Base-by-base conservation (phyloP, 1,284 basidiomycete genomes). In the Microbotryum intermedium region DNA sequence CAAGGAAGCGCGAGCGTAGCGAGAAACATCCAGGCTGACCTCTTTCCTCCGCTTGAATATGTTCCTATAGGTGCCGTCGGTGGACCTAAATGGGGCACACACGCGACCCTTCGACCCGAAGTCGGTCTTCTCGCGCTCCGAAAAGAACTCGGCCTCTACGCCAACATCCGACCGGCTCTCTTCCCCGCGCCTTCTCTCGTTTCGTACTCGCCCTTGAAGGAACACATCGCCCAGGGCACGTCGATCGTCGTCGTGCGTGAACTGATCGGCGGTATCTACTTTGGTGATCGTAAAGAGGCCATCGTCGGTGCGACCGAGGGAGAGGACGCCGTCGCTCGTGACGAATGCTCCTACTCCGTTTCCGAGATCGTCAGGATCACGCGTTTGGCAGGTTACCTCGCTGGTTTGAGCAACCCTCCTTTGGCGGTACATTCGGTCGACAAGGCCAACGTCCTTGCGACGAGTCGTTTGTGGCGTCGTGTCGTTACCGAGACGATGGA, bases 371-470 rank as follows among this genome's bases (percentile, higher is more conserved):
- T 95, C 76, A 83, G 95, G 55, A 98, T 98, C 72, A 94, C 94
- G 7, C 85, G 91, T 29, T 91, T 98, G 48, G 95, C 94, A 10
- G 92, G 89, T 43, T 87, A 91, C 76, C 88, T 98, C 67, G 93
- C 95, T 1, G 77, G 92, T 57, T 80, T 85, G 55, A 78, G 84
- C 18, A 81, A 87, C 73, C 95, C 95, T 4, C 91, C 94, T 21
- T 81, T 94, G 51, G 81, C 84, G 50, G 85, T 99, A 62, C 89
- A 92, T 76, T 94, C 90, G 3, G 83, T 99, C 75, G 95, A 99
- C 81, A 99, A 99, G 78, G 95, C 95, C 59, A 99, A 99, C 75
- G 95, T 99, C 30, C 83, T 99, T 55, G 95, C 95, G 45, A 91
- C 86, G 70, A 94, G 90, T 46, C 81, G 95, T 52, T 79, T 99